phyloP scores from a whole-genome alignment of 2,329 filamentous ascomycete genomes.

The Epichloe sibirici region DNA sequence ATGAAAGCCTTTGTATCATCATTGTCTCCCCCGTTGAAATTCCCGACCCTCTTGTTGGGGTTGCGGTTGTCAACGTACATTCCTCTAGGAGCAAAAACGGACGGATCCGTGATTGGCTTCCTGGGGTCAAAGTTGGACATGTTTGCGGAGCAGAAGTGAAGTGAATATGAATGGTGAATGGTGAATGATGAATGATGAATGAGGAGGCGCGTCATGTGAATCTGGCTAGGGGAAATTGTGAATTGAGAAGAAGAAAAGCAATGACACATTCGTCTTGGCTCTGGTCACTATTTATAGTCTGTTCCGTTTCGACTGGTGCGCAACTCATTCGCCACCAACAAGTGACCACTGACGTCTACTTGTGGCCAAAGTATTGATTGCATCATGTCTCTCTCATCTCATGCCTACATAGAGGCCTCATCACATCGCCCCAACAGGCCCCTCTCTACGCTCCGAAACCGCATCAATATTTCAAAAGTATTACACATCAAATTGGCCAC shows the following conservation, averaged over 20 bases:
- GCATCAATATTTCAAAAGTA: too few relatives aligned
- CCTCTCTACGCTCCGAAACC: background rate
- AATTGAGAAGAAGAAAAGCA: too few relatives aligned
- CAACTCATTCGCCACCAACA: too few relatives aligned
- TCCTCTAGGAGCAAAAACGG: background rate
- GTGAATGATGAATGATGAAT: too few relatives aligned
- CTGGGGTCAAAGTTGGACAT: background rate
- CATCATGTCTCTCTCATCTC: too few relatives aligned
- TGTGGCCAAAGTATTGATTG: background rate
- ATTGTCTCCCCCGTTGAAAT: background rate
- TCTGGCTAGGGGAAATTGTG: too few relatives aligned
- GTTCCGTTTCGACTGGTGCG: background rate
- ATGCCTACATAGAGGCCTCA: too few relatives aligned
- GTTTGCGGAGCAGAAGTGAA: background rate
- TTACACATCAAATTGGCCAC: rapidly evolving
- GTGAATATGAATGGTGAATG: too few relatives aligned
- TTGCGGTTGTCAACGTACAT: slow-evolving; percentile 1
- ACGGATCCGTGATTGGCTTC: background rate
- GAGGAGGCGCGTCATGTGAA: too few relatives aligned
- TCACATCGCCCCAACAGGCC: background rate
- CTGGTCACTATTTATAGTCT: too few relatives aligned
- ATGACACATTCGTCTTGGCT: too few relatives aligned
- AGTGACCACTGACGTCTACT: background rate
- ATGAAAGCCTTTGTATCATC: background rate
- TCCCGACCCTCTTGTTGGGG: too few relatives aligned